Percentiles rank a stretch among this genome's conserved stretches.
Evolutionary conservation across 345 rosid species (phyloP).

Genomic region (Eucalyptus shirleyi): DNA sequence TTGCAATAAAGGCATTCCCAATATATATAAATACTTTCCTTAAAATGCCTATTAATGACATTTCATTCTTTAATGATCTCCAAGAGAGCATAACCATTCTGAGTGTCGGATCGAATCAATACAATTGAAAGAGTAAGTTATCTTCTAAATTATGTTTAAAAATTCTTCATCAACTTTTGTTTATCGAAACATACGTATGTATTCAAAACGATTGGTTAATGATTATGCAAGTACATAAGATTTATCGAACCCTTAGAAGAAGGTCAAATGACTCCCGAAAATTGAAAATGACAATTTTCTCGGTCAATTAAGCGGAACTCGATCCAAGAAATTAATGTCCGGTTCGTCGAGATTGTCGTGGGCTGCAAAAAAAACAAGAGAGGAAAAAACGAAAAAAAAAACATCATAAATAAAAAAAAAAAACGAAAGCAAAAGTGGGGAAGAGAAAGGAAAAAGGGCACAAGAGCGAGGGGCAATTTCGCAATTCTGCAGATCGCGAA

Average conservation of each 20-base stretch:
- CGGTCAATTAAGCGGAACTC: not conserved
- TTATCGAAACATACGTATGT: not conserved
- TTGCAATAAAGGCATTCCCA: not conserved
- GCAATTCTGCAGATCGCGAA: not conserved
- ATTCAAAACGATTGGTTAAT: not conserved
- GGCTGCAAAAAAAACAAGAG: not conserved
- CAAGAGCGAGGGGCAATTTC: not conserved
- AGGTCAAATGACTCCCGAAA: not conserved
- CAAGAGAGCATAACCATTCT: not conserved
- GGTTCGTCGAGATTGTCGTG: not conserved
- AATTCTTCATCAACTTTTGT: not conserved
- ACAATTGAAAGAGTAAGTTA: accelerated
- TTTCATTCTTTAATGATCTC: not conserved
- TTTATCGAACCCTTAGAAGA: not conserved
- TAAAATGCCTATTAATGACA: not conserved
- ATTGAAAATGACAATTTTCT: not conserved
- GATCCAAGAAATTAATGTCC: not conserved
- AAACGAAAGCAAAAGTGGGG: not conserved
- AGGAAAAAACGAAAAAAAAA: not conserved
- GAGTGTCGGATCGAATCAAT: not conserved
- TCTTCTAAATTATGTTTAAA: not conserved
- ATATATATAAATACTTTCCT: not conserved
- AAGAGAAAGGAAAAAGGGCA: not conserved
- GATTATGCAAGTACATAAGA: not conserved
- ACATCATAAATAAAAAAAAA: not conserved